phyloP scores from a whole-genome alignment of 106 monocot species.

The Gastrodia elata region DNA sequence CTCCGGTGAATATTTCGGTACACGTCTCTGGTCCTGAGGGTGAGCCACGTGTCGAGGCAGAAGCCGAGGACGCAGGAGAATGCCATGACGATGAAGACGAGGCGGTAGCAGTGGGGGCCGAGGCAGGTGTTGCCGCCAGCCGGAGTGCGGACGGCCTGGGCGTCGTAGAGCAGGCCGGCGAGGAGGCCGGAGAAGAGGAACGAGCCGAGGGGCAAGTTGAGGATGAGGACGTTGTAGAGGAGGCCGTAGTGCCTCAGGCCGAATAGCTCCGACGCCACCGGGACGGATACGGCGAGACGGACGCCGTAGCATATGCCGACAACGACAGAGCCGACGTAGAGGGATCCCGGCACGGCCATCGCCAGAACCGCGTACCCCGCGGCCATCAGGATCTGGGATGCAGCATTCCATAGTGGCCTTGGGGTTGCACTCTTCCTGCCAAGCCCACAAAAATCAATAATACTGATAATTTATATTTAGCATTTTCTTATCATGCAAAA shows the following conservation, averaged over 20 bases:
- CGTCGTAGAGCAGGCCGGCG: constrained; percentile 72
- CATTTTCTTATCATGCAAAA: too few relatives aligned
- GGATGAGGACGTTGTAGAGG: constrained; percentile 93
- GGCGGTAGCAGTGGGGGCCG: constrained; percentile 77
- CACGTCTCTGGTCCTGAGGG: constrained; percentile 43
- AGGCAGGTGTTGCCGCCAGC: constrained; percentile 65
- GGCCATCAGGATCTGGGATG: constrained; percentile 78
- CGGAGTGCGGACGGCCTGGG: constrained; percentile 40
- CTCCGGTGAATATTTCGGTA: constrained; percentile 50
- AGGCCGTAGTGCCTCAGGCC: constrained; percentile 87
- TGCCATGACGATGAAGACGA: constrained; percentile 84
- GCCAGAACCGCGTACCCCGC: constrained; percentile 75
- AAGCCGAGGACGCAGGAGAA: constrained; percentile 66
- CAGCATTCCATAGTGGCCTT: constrained; percentile 90
- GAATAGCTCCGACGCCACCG: constrained; percentile 79
- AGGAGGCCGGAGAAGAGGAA: constrained; percentile 98
- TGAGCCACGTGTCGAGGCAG: constrained; percentile 47
- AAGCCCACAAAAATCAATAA: too few relatives aligned
- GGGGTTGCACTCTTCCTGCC: constrained; percentile 64
- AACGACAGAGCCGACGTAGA: constrained; percentile 74
- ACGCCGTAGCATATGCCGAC: constrained; percentile 89
- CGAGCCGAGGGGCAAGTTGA: constrained; percentile 90
- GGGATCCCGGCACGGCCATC: constrained; percentile 63
- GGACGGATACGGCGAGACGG: constrained; percentile 72
- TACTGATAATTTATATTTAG: too few relatives aligned